Percentiles rank a stretch among this genome's conserved stretches.
Evolutionary conservation across 2,329 filamentous ascomycete species (phyloP).

Genomic region (Colletotrichum viniferum): DNA sequence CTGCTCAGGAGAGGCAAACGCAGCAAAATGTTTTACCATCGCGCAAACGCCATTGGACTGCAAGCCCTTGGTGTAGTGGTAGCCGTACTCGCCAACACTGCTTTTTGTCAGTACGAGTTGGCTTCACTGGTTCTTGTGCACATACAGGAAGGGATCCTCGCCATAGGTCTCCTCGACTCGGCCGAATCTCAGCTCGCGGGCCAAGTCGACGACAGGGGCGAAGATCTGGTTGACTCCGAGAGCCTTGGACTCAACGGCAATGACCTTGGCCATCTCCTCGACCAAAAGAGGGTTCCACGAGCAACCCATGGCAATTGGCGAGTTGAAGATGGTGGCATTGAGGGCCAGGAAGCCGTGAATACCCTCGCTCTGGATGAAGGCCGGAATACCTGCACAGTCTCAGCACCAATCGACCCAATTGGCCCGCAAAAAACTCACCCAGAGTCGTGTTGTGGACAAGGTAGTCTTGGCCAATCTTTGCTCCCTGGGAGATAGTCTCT

Average conservation of each 20-base stretch:
- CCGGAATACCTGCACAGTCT: slow-evolving; percentile 72
- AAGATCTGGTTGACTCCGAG: slow-evolving; percentile 77
- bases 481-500: slow-evolving; percentile 65
- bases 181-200: slow-evolving; percentile 73
- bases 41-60: too few species aligned
- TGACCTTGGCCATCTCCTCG: slow-evolving; percentile 68
- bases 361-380: slow-evolving; percentile 75
- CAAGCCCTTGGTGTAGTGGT: slow-evolving; percentile 60
- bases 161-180: slow-evolving; percentile 77
- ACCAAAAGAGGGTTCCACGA: slow-evolving; percentile 71
- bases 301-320: slow-evolving; percentile 73
- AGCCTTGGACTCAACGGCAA: slow-evolving; percentile 68
- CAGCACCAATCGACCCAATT: not conserved
- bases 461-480: slow-evolving; percentile 72
- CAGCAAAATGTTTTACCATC: too few species aligned
- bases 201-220: slow-evolving; percentile 72
- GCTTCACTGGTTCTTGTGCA: not conserved
- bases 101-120: not conserved
- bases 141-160: slow-evolving; percentile 68
- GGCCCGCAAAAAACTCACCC: slow-evolving; percentile 24
- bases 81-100: slow-evolving; percentile 67
- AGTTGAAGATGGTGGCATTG: slow-evolving; percentile 82
- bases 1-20: slow-evolving; percentile 71
- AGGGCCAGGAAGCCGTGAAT: slow-evolving; percentile 75
- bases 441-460: slow-evolving; percentile 53